Evolutionary conservation across 106 monocot genomes (phyloP).

Genomic region (Iris macrosiphon): DNA sequence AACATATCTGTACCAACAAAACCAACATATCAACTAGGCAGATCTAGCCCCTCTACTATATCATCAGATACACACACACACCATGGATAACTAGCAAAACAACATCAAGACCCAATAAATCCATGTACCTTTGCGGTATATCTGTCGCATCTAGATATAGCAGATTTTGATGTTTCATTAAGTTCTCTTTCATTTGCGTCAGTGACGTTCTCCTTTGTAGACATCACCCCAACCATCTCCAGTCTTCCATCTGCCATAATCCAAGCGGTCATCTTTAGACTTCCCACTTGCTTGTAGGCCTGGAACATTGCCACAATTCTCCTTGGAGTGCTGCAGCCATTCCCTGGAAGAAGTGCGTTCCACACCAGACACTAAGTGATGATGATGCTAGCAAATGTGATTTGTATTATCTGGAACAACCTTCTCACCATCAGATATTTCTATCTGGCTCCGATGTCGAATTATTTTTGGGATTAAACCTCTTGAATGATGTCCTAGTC

Average conservation of each 20-base stretch:
- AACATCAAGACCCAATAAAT: no score
- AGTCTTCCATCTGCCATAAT: constrained; percentile 55
- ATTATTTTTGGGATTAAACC: no score
- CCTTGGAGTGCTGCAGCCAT: constrained; percentile 6
- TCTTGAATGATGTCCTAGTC: no score
- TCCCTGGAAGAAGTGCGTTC: constrained; percentile 14
- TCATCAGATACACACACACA: background rate
- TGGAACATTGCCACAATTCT: constrained; percentile 22
- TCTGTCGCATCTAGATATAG: no score
- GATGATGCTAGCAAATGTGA: constrained; percentile 1
- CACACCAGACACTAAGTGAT: constrained; percentile 4
- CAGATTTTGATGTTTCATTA: background rate
- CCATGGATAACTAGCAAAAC: no score
- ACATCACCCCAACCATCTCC: constrained; percentile 16
- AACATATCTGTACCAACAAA: constrained; percentile 14
- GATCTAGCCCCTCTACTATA: background rate
- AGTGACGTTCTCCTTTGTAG: constrained; percentile 14
- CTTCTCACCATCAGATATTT: constrained; percentile 8
- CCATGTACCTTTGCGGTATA: no score
- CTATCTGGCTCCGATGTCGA: constrained; percentile 6
- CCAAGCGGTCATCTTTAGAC: constrained; percentile 7
- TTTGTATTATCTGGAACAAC: constrained; percentile 5
- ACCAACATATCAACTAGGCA: constrained; percentile 3
- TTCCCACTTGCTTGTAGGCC: constrained; percentile 14
- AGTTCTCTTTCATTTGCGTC: constrained; percentile 9